These are phyloP conservation scores for Anastatica hierochuntica DNA, from an alignment of 345 rosid genomes.

Conservation along the genomic window DNA sequence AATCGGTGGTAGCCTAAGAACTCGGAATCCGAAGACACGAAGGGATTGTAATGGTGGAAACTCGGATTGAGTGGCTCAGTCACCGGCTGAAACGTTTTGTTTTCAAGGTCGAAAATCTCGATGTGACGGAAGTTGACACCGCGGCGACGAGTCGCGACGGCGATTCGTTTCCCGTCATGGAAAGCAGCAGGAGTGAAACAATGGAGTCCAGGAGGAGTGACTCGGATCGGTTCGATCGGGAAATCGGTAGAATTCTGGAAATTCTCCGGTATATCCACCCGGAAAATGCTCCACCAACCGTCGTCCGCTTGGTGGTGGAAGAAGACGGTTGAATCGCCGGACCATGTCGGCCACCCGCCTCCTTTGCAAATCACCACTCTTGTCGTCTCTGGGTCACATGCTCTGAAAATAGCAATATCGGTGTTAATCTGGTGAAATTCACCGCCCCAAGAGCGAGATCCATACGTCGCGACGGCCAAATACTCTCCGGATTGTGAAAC, in stretches of 20 bases:
- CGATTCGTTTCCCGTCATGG: slow-evolving; percentile 45
- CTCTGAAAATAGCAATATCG: slow-evolving; percentile 50
- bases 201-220: slow-evolving; percentile 83
- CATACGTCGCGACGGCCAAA: slow-evolving; percentile 67
- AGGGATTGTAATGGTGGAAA: slow-evolving; percentile 75
- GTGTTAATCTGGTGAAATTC: slow-evolving; percentile 67
- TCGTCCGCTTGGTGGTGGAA: slow-evolving; percentile 76
- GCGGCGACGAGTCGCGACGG: slow-evolving; percentile 63
- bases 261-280: slow-evolving; percentile 30
- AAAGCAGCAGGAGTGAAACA: slow-evolving; percentile 87
- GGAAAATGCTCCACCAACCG: slow-evolving; percentile 93
- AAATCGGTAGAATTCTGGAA: slow-evolving; percentile 9
- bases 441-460: slow-evolving; percentile 65
- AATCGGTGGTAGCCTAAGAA: slow-evolving; percentile 70
- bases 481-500: slow-evolving; percentile 45
- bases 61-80: slow-evolving; percentile 51
- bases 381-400: slow-evolving; percentile 34
- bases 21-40: slow-evolving; percentile 44
- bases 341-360: slow-evolving; percentile 93
- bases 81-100: slow-evolving; percentile 36
- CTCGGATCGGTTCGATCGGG: slow-evolving; percentile 34
- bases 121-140: slow-evolving; percentile 42
- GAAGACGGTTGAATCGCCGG: slow-evolving; percentile 52
- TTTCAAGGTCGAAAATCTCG: slow-evolving; percentile 49
- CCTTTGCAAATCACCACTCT: slow-evolving; percentile 41